Evolutionary conservation across 768 basidiomycete genomes (phyloP).

Genomic region (Suillus tomentosus): DNA sequence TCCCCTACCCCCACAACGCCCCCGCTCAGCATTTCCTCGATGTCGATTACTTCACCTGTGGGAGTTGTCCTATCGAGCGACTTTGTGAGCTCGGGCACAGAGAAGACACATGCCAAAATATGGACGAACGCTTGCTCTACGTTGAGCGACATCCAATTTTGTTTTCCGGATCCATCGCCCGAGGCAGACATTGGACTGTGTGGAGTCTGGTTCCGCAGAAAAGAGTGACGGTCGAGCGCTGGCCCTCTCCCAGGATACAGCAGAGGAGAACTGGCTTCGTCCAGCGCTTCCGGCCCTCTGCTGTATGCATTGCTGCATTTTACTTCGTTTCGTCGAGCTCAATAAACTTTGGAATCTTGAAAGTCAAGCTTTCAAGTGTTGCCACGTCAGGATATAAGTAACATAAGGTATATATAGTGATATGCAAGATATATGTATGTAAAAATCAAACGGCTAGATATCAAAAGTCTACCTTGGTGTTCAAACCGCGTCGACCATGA

Average conservation of each 20-base stretch:
- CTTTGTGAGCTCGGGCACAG: slow-evolving; percentile 29
- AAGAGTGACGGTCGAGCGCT: not conserved
- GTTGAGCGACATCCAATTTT: slow-evolving; percentile 30
- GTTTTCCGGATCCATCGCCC: slow-evolving; percentile 29
- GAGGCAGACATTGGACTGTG: slow-evolving; percentile 32
- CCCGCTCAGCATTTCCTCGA: not conserved
- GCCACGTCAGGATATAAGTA: not conserved
- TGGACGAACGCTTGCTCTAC: slow-evolving; percentile 33
- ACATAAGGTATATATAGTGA: slow-evolving; percentile 3
- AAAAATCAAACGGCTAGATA: not conserved
- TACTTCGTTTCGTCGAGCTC: not conserved
- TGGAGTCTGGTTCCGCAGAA: slow-evolving; percentile 34
- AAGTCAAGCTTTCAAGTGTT: not conserved
- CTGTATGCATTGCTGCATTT: not conserved
- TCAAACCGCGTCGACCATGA: not conserved
- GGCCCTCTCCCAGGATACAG: not conserved
- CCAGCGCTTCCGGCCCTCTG: not conserved
- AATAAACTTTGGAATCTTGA: not conserved
- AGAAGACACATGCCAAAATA: slow-evolving; percentile 28
- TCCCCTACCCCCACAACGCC: slow-evolving; percentile 11
- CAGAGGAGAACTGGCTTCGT: no score
- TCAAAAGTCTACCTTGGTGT: not conserved
- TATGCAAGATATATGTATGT: not conserved
- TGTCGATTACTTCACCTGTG: not conserved
- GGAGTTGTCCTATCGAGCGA: slow-evolving; percentile 20